A percentile compares a stretch with the other conserved stretches of the same genome.
Evolutionary conservation across 75 land plant genomes (phyloP).

Genomic region (Larix kaempferi): DNA sequence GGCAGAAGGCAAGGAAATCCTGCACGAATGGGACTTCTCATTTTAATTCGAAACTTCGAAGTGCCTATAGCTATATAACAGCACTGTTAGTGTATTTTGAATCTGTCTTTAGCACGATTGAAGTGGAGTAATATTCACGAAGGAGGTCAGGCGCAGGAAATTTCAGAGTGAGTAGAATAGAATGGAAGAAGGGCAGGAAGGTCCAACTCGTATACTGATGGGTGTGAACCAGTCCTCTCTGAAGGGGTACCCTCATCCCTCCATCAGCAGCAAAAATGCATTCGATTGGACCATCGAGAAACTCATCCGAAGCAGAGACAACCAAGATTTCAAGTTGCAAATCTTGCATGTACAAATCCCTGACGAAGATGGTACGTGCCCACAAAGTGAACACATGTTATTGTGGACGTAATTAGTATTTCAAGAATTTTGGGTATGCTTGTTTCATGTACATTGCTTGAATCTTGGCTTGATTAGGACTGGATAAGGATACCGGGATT

Average conservation of each 20-base stretch:
- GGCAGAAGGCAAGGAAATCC: no score
- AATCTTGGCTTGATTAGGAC: not conserved
- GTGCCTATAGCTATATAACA: no score
- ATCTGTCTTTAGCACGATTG: no score
- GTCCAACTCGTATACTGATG: conserved; percentile 58
- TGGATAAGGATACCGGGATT: not conserved
- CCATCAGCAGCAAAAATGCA: conserved; percentile 78
- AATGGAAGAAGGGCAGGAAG: conserved; percentile 17
- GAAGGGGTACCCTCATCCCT: conserved; percentile 83
- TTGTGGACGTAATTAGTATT: not conserved
- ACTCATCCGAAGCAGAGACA: conserved; percentile 55
- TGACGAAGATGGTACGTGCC: conserved; percentile 71
- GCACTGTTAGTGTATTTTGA: no score
- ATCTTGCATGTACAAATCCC: conserved; percentile 83
- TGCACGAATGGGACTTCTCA: no score
- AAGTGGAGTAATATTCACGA: no score
- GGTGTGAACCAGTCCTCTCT: conserved; percentile 79
- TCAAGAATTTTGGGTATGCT: not conserved
- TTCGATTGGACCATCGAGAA: conserved; percentile 78
- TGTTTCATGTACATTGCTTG: not conserved
- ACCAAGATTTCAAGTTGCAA: conserved; percentile 57
- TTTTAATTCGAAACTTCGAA: no score
- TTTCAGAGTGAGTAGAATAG: no score
- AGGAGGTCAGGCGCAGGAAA: no score
- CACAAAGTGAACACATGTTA: no score